phyloP scores from a whole-genome alignment of 1,284 basidiomycete genomes.

The Exobasidium cylindrosporum region DNA sequence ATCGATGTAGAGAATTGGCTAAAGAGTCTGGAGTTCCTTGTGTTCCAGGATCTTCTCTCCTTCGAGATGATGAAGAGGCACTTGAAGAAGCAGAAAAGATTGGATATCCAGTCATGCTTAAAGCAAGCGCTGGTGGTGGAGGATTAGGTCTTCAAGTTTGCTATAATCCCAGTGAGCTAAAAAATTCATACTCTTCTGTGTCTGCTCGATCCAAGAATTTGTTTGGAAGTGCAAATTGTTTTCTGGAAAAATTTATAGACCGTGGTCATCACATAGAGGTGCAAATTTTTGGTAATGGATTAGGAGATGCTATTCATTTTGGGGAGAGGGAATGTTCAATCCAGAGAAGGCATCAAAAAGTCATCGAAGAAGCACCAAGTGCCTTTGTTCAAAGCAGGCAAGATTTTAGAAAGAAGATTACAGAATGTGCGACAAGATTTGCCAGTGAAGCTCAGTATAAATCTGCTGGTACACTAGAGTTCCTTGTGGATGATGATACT shows the following conservation, averaged over 20 bases:
- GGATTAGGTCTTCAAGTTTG: constrained; percentile 70
- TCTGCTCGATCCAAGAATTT: constrained; percentile 43
- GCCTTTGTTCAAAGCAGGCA: constrained; percentile 58
- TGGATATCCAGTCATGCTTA: constrained; percentile 69
- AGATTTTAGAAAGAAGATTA: constrained; percentile 57
- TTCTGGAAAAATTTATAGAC: constrained; percentile 67
- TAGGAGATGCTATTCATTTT: constrained; percentile 64
- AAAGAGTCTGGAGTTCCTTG: constrained; percentile 61
- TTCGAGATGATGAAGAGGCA: constrained; percentile 57
- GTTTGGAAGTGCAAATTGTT: constrained; percentile 63
- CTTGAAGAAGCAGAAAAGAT: constrained; percentile 59
- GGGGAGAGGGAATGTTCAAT: constrained; percentile 65
- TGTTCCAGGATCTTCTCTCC: constrained; percentile 61
- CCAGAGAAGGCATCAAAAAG: constrained; percentile 71
- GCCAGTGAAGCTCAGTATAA: constrained; percentile 62
- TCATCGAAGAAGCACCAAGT: constrained; percentile 69
- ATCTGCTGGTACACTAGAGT: constrained; percentile 69
- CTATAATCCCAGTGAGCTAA: constrained; percentile 58
- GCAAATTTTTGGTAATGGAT: constrained; percentile 69
- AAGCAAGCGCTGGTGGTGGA: constrained; percentile 70
- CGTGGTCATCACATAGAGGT: constrained; percentile 59
- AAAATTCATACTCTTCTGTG: constrained; percentile 58
- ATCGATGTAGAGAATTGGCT: constrained; percentile 63
- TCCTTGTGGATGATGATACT: constrained; percentile 64
- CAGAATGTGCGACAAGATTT: constrained; percentile 62